phyloP scores from a whole-genome alignment of 1,139 yeast species.

The Candida labiduridarum region DNA sequence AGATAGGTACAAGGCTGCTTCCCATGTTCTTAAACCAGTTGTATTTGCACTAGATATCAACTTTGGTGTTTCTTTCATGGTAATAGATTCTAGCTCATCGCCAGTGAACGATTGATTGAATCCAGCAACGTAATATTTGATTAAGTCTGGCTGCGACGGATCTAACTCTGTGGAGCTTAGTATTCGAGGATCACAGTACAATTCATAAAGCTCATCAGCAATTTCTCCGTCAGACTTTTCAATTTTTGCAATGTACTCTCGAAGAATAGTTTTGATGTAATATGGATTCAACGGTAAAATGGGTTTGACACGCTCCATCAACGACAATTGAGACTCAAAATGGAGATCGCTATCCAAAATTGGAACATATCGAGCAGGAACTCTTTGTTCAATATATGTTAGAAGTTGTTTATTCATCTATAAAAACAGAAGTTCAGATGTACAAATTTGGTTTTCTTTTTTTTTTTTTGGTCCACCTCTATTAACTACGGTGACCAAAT shows the following conservation, averaged over 20 bases:
- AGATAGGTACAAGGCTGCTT: constrained; percentile 76
- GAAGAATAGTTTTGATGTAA: constrained; percentile 51
- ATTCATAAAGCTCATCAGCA: constrained; percentile 53
- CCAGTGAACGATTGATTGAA: constrained; percentile 13
- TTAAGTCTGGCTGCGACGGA: constrained; percentile 50
- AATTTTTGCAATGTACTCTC: constrained; percentile 37
- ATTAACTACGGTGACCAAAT: constrained; percentile 49
- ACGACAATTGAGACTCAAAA: constrained; percentile 13
- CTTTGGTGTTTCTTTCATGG: constrained; percentile 62
- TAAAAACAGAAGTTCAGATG: neutral
- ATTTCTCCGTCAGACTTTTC: constrained; percentile 33
- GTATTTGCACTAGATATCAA: constrained; percentile 74
- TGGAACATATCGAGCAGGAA: constrained; percentile 12
- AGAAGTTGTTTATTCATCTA: constrained; percentile 13
- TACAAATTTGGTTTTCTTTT: neutral
- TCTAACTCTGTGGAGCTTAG: constrained; percentile 39
- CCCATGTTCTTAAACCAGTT: constrained; percentile 94
- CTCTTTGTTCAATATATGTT: constrained; percentile 16
- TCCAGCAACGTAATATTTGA: constrained; percentile 47
- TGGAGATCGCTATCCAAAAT: constrained; percentile 6
- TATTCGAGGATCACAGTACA: constrained; percentile 41
- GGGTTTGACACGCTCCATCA: constrained; percentile 15
- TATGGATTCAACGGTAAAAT: constrained; percentile 43
- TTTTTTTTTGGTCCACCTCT: neutral
- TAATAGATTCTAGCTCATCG: constrained; percentile 27